phyloP scores from a whole-genome alignment of 2,329 filamentous ascomycete species.

The Pyrenochaeta sp. region DNA sequence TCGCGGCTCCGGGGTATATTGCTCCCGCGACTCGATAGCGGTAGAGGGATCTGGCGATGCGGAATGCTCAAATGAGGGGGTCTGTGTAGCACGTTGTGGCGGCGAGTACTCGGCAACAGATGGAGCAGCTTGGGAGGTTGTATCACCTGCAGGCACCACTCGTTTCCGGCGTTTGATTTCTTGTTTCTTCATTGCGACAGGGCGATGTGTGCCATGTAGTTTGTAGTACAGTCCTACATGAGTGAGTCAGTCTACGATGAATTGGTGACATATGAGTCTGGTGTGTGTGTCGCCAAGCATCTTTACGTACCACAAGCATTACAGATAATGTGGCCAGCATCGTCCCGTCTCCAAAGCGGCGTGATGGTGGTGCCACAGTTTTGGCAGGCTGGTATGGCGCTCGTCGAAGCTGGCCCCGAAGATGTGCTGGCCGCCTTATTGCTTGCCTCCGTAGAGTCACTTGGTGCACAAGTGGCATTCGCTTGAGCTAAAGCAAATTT shows the following conservation, averaged over 20 bases:
- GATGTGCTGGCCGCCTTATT: slow-evolving; percentile 23
- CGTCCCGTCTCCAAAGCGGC: slow-evolving; percentile 92
- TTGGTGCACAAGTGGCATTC: slow-evolving; percentile 32
- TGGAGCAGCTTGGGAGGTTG: slow-evolving; percentile 41
- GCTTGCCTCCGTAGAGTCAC: slow-evolving; percentile 21
- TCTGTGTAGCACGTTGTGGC: slow-evolving; percentile 35
- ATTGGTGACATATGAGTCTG: background rate
- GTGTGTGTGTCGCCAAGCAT: background rate
- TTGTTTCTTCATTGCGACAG: slow-evolving; percentile 98
- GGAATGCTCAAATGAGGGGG: slow-evolving; percentile 43
- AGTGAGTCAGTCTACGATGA: slow-evolving; percentile 17
- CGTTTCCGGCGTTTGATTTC: slow-evolving; percentile 96
- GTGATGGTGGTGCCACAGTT: slow-evolving; percentile 98
- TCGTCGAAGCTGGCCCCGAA: slow-evolving; percentile 41
- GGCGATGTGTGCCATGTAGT: slow-evolving; percentile 89
- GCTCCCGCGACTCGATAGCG: slow-evolving; percentile 39
- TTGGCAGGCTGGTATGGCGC: slow-evolving; percentile 87
- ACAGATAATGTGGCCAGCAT: slow-evolving; percentile 95
- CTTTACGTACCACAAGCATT: slow-evolving; percentile 87
- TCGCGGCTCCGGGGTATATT: slow-evolving; percentile 36
- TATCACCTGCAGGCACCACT: slow-evolving; percentile 79
- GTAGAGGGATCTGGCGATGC: slow-evolving; percentile 45
- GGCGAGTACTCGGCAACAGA: slow-evolving; percentile 43
- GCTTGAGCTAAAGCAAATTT: slow-evolving; percentile 67
- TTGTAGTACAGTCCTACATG: slow-evolving; percentile 88